Evolutionary conservation across 2,329 filamentous ascomycete species (phyloP).

Genomic region (Colletotrichum truncatum): DNA sequence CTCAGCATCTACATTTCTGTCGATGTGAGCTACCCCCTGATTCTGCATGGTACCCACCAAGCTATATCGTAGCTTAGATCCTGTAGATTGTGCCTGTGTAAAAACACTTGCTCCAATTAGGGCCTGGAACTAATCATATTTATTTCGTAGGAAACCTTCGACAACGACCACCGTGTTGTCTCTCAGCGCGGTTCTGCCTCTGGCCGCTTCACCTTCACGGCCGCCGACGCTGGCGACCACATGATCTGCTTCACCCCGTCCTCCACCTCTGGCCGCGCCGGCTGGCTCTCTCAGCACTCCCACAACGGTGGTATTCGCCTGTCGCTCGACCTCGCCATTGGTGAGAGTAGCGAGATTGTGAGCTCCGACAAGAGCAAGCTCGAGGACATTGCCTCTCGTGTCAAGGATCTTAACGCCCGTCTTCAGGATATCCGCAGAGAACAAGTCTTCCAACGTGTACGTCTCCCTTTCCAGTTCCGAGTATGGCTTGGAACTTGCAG

Average conservation of each 20-base stretch:
- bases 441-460: conserved; percentile 94
- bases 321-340: conserved; percentile 90
- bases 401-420: conserved; percentile 88
- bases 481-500: no score
- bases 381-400: conserved; percentile 85
- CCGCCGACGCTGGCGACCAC: conserved; percentile 95
- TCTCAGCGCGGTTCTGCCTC: conserved; percentile 79
- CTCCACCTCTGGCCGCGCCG: conserved; percentile 73
- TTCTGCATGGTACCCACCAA: not conserved
- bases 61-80: not conserved
- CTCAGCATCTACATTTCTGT: conserved; percentile 91
- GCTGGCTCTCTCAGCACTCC: conserved; percentile 75
- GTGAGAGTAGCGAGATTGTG: conserved; percentile 93
- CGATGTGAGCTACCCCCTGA: conserved; percentile 64
- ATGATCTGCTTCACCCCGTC: conserved; percentile 92
- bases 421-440: conserved; percentile 90
- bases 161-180: conserved; percentile 97
- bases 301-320: conserved; percentile 83
- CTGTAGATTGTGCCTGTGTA: not conserved
- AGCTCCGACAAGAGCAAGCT: conserved; percentile 94
- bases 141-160: conserved; percentile 83
- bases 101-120: not conserved
- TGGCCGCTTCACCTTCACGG: conserved; percentile 95
- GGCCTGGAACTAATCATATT: conserved; percentile 18
- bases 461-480: not conserved